Base-by-base conservation (phyloP, 176 grass and related monocot species). In the Pontederia crassipes region DNA sequence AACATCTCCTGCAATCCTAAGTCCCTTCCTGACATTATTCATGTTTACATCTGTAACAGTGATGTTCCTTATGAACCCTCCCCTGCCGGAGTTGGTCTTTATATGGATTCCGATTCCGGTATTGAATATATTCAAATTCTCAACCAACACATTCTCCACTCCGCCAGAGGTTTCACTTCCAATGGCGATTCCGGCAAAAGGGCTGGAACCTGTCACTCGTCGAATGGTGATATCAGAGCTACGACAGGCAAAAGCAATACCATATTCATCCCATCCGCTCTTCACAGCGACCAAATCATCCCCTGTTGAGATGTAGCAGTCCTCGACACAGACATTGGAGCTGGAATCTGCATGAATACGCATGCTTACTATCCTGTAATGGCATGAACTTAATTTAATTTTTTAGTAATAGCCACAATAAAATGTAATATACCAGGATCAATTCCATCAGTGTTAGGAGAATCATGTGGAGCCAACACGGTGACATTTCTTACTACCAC, bases 181-280 rank as follows among this genome's bases (percentile, higher is more conserved):
- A 0, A 97, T 54, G 1, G 93, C 77, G 16, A 97, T 71, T 4
- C 93, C 93, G 0, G 87, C 81, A 57, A 91, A 97, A 8, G 93
- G 87, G 11, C 65, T 77, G 26, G 84, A 97, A 15, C 81, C 84
- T 15, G 84, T 80, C 28, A 97, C 47, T 53, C 87, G 70, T 2
- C 81, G 81, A n/a, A 97, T 27, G 11, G 84, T 91, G 64, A 97
- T 91, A 59, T 18, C 75, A 0, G 93, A 91, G 81, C 83, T 83
- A 12, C 78, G 79, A 14, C 79, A 84, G 7, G 73, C 81, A 11
- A 83, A 97, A 26, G 87, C 58, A 13, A 97, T 81, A 13, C 87
- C 93, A 40, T 97, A 97, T 65, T 97, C 87, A 35, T 97, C 93
- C 93, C 93, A 97, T 40, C 93, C 93, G 46, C 86, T 91, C 79